These are phyloP conservation scores for Plicaturopsis crispa DNA, from an alignment of 768 basidiomycete species.

Conservation along the genomic window DNA sequence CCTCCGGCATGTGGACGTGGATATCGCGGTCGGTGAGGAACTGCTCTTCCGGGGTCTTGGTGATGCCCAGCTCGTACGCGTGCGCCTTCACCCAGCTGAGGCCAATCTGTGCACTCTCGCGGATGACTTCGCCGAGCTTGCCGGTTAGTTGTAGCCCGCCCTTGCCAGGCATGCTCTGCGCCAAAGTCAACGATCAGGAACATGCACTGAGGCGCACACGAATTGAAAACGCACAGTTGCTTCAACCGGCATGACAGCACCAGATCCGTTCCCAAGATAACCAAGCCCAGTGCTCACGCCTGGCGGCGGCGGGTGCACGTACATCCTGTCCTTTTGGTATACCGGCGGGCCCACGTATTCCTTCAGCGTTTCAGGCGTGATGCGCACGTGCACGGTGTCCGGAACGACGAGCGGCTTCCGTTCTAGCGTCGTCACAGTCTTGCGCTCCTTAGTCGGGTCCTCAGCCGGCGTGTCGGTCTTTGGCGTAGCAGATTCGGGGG, in stretches of 20 bases:
- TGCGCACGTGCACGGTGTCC: conserved; percentile 64
- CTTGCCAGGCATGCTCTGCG: conserved; percentile 94
- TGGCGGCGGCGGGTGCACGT: conserved; percentile 69
- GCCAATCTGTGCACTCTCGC: conserved; percentile 93
- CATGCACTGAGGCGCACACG: background rate
- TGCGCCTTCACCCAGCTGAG: conserved; percentile 91
- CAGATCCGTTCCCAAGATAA: conserved; percentile 93
- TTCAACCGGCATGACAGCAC: conserved; percentile 96
- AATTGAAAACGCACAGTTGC: conserved; percentile 56
- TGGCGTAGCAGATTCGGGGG: conserved; percentile 16
- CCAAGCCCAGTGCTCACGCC: conserved; percentile 95
- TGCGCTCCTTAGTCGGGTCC: conserved; percentile 26
- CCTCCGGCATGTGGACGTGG: conserved; percentile 97
- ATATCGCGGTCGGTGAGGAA: conserved; percentile 83
- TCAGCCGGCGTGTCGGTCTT: conserved; percentile 9
- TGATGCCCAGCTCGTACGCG: conserved; percentile 85
- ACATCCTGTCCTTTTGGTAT: conserved; percentile 94
- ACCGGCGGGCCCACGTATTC: conserved; percentile 96
- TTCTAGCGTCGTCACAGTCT: conserved; percentile 66
- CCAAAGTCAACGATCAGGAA: conserved; percentile 1
- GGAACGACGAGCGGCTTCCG: conserved; percentile 82
- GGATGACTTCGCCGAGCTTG: conserved; percentile 96
- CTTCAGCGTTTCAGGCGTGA: conserved; percentile 83
- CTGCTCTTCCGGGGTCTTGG: conserved; percentile 58
- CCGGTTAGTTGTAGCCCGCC: conserved; percentile 89